These are phyloP conservation scores for Aspergillus egyptiacus DNA, from an alignment of 495 filamentous ascomycete genomes.

Conservation along the genomic window DNA sequence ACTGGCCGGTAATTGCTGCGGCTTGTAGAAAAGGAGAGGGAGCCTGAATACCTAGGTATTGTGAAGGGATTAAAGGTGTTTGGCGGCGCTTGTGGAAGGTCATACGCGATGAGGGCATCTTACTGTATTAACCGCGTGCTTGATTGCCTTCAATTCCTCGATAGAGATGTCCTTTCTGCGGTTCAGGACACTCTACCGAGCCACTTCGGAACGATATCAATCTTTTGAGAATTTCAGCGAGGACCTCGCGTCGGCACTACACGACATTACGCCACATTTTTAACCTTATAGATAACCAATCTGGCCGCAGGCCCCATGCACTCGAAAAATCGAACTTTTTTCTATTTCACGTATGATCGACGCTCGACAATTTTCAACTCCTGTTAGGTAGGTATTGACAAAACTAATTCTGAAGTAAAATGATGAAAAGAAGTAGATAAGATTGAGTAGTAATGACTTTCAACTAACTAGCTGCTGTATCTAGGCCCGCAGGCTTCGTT, in stretches of 20 bases:
- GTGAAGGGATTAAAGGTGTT: no score
- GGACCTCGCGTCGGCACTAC: neutral
- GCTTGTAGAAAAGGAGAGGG: neutral
- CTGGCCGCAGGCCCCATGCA: neutral
- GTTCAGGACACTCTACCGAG: neutral
- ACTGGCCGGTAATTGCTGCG: neutral
- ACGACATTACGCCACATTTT: neutral
- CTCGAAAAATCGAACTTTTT: neutral
- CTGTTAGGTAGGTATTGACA: no score
- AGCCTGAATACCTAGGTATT: no score
- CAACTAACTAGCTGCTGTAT: no score
- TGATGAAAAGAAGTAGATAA: no score
- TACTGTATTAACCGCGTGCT: neutral
- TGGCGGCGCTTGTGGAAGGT: neutral
- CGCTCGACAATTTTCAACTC: conserved; percentile 3
- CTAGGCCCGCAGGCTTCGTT: no score
- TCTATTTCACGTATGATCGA: conserved; percentile 1
- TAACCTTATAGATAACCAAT: neutral
- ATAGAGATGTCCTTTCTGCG: conserved; percentile 2
- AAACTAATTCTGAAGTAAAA: no score
- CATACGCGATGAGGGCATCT: neutral
- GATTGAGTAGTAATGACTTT: no score
- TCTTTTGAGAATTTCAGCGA: conserved; percentile 1
- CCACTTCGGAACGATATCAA: neutral
- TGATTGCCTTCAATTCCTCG: conserved; percentile 2